Evolutionary conservation across 441 rosid species (phyloP).

Genomic region (Populus hybrid): DNA sequence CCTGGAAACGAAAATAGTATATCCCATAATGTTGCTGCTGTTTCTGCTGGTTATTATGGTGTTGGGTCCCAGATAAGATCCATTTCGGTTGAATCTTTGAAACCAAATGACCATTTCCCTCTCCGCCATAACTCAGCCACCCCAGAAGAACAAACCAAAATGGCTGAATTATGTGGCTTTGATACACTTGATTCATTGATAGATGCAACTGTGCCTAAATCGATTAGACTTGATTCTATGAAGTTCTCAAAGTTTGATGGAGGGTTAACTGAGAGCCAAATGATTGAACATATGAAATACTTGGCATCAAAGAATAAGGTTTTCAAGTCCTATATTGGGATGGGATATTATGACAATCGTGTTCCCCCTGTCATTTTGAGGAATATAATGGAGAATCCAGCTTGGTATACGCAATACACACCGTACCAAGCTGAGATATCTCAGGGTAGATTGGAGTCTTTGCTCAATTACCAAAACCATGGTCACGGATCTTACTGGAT

Average conservation of each 20-base stretch:
- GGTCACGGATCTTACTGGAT: no score
- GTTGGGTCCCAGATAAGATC: conserved; percentile 51
- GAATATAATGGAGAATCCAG: no score
- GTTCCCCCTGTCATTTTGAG: no score
- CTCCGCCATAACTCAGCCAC: conserved; percentile 93
- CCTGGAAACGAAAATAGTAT: conserved; percentile 20
- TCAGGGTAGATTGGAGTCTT: no score
- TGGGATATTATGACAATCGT: no score
- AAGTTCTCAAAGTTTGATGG: conserved; percentile 77
- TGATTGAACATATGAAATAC: conserved; percentile 69
- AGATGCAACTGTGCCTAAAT: conserved; percentile 90
- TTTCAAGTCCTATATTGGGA: no score
- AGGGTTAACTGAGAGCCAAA: conserved; percentile 88
- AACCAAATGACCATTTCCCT: conserved; percentile 70
- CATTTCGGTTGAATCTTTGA: conserved; percentile 75
- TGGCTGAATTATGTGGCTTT: conserved; percentile 76
- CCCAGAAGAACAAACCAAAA: conserved; percentile 75
- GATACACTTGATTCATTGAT: conserved; percentile 60
- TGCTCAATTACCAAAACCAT: no score
- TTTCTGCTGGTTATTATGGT: conserved; percentile 19
- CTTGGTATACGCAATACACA: no score
- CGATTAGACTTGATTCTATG: conserved; percentile 79
- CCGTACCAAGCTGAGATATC: no score
- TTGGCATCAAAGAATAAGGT: no score
- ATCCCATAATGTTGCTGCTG: conserved; percentile 7